Conservation (phyloP, 768 basidiomycete genomes). For the Leccinum boreale region DNA sequence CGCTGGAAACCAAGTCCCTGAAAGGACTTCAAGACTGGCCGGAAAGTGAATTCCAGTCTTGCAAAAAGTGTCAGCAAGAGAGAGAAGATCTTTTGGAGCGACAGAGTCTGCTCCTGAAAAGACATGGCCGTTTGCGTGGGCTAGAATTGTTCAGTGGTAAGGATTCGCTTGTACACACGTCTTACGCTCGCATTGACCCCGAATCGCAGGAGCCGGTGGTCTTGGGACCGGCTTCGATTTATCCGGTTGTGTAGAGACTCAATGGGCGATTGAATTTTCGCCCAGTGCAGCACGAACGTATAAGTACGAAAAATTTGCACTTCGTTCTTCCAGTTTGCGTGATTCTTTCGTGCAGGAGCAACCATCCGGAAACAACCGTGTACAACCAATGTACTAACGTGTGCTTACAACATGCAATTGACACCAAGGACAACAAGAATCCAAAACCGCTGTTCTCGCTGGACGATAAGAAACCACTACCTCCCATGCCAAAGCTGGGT, state of each 20-base stretch:
- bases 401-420: constrained; percentile 57
- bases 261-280: constrained; percentile 67
- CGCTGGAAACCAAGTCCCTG: constrained; percentile 18
- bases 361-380: constrained; percentile 58
- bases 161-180: constrained; percentile 5
- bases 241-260: constrained; percentile 59
- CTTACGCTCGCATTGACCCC: background rate
- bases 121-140: constrained; percentile 48
- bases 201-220: constrained; percentile 63
- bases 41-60: constrained; percentile 32
- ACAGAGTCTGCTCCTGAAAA: constrained; percentile 28
- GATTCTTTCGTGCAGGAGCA: constrained; percentile 40
- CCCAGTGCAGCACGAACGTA: constrained; percentile 64
- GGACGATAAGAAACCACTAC: constrained; percentile 36
- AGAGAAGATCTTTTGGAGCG: constrained; percentile 31
- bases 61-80: constrained; percentile 37
- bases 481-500: constrained; percentile 52
- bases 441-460: constrained; percentile 40
- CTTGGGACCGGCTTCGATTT: constrained; percentile 64
- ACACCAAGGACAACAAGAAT: constrained; percentile 39
- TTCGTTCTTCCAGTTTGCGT: background rate
- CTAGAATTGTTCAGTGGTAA: constrained; percentile 71
- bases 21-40: constrained; percentile 26
- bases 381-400: constrained; percentile 64
- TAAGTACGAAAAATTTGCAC: constrained; percentile 37